Evolutionary conservation across 345 rosid species (phyloP).

Genomic region (Eucalyptus pauciflora): DNA sequence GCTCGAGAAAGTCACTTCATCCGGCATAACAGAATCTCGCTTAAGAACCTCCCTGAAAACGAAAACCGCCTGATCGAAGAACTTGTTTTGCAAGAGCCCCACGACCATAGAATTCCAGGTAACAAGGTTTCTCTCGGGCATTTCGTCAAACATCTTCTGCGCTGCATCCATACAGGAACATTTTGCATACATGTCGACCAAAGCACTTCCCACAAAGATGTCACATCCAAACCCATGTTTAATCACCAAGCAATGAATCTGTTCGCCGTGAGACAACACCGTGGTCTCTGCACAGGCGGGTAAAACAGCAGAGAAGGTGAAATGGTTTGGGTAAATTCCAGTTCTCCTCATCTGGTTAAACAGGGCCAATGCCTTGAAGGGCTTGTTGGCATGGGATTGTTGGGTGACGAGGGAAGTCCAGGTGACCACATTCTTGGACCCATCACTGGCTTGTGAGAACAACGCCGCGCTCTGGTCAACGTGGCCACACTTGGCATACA

Average conservation of each 20-base stretch:
- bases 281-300: slow-evolving; percentile 8
- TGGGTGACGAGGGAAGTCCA: slow-evolving; percentile 28
- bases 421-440: slow-evolving; percentile 12
- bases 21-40: slow-evolving; percentile 2
- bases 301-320: slow-evolving; percentile 26
- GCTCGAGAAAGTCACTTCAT: slow-evolving; percentile 27
- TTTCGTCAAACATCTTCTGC: slow-evolving; percentile 25
- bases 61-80: not conserved
- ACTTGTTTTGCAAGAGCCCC: slow-evolving; percentile 14
- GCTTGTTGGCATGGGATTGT: slow-evolving; percentile 4
- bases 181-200: slow-evolving; percentile 22
- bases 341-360: slow-evolving; percentile 18
- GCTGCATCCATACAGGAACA: slow-evolving; percentile 10
- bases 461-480: slow-evolving; percentile 7
- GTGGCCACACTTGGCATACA: slow-evolving; percentile 13
- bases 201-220: slow-evolving; percentile 11
- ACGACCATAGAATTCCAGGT: slow-evolving; percentile 34
- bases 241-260: slow-evolving; percentile 15
- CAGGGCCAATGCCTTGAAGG: slow-evolving; percentile 9
- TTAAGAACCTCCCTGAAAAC: slow-evolving; percentile 11
- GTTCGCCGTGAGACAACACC: slow-evolving; percentile 7
- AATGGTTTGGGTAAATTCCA: slow-evolving; percentile 21
- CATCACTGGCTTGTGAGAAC: slow-evolving; percentile 6
- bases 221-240: slow-evolving; percentile 6
- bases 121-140: slow-evolving; percentile 28